A percentile compares a stretch with the other conserved stretches of the same genome.
phyloP scores from a whole-genome alignment of 768 basidiomycete species.

The Neoboletus magnificus region DNA sequence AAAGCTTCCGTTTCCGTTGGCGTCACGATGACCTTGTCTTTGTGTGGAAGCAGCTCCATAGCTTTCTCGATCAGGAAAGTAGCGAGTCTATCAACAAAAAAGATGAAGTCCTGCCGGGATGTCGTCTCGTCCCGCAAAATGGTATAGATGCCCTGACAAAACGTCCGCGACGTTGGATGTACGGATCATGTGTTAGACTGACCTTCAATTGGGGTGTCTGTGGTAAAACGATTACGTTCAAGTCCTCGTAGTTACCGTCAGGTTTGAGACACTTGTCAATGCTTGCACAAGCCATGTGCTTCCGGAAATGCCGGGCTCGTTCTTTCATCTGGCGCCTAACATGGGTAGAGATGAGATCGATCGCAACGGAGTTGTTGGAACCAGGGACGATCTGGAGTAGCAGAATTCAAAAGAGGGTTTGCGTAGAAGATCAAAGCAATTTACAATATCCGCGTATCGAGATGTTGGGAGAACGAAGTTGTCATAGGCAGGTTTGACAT shows the following conservation, averaged over 20 bases:
- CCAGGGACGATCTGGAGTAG: slow-evolving; percentile 89
- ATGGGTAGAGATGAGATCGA: slow-evolving; percentile 91
- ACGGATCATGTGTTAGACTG: slow-evolving; percentile 6
- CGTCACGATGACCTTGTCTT: slow-evolving; percentile 57
- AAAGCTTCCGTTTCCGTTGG: slow-evolving; percentile 53
- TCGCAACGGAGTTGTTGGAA: slow-evolving; percentile 82
- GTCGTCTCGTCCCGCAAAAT: slow-evolving; percentile 74
- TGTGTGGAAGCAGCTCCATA: slow-evolving; percentile 76
- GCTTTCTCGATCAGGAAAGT: slow-evolving; percentile 84
- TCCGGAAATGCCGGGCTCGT: slow-evolving; percentile 69
- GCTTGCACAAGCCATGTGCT: slow-evolving; percentile 59
- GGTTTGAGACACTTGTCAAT: slow-evolving; percentile 34
- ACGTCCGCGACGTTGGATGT: not conserved
- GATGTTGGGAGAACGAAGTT: slow-evolving; percentile 90
- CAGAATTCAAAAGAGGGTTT: not conserved
- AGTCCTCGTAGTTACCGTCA: slow-evolving; percentile 41
- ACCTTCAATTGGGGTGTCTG: slow-evolving; percentile 83
- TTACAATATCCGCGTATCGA: slow-evolving; percentile 84
- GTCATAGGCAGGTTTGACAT: slow-evolving; percentile 93
- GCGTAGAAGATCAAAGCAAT: not conserved
- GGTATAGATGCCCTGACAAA: slow-evolving; percentile 79
- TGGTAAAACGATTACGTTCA: slow-evolving; percentile 63
- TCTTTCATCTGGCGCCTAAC: slow-evolving; percentile 81
- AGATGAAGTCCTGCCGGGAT: slow-evolving; percentile 82
- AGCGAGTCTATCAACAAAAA: slow-evolving; percentile 85